These are phyloP conservation scores for Candida morakotiae DNA, from an alignment of 805 yeast genomes.

Conservation along the genomic window DNA sequence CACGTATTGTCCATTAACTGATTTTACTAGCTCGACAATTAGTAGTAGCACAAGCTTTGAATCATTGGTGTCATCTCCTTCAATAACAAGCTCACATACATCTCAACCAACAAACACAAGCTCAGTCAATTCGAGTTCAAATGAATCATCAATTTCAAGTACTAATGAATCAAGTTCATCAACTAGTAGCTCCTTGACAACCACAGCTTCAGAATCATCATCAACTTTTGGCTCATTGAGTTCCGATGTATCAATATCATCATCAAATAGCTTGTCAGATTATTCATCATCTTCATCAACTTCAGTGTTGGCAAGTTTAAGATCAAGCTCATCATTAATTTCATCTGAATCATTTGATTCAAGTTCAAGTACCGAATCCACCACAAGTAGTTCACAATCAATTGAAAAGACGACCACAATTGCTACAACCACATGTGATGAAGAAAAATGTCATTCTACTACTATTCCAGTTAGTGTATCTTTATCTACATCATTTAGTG, in stretches of 20 bases:
- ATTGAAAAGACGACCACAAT: background rate
- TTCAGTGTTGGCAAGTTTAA: background rate
- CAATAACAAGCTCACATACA: no score
- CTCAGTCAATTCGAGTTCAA: no score
- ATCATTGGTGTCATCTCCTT: no score
- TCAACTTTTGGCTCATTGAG: no score
- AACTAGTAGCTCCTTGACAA: no score
- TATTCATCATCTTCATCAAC: background rate
- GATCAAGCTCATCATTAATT: background rate
- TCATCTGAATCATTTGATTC: background rate
- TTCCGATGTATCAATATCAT: no score
- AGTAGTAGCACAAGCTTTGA: no score
- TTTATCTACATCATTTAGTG: background rate
- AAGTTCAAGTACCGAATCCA: background rate
- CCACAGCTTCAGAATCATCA: no score
- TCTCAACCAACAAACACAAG: no score
- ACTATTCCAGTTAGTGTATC: background rate
- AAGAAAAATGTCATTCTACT: background rate
- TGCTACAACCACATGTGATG: background rate
- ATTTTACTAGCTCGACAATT: background rate
- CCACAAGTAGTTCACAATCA: background rate
- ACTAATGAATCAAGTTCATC: no score
- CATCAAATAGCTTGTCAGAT: no score
- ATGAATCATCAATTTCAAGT: no score
- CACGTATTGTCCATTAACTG: slow-evolving; percentile 4